Conservation (phyloP, 2,329 filamentous ascomycete genomes). For the Thielaviopsis ethacetica region DNA sequence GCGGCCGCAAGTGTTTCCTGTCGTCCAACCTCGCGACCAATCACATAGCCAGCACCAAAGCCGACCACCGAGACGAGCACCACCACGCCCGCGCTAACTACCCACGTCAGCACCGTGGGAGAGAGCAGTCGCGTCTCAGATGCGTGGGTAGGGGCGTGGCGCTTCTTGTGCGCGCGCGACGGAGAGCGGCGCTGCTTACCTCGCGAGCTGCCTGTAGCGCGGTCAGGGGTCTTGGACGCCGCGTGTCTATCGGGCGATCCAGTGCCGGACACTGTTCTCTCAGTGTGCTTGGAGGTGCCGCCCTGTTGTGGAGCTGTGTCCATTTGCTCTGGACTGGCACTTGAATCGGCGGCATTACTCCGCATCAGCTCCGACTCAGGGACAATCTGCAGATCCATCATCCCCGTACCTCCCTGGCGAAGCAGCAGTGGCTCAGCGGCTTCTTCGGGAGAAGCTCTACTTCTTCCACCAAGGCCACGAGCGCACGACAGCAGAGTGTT, state of each 20-base stretch:
- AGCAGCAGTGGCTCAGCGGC: constrained; percentile 16
- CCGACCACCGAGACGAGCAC: constrained; percentile 52
- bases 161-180: constrained; percentile 33
- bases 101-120: constrained; percentile 47
- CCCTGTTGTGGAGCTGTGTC: not conserved
- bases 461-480: constrained; percentile 48
- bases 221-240: not conserved
- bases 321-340: not conserved
- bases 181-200: constrained; percentile 22
- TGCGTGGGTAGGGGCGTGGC: constrained; percentile 27
- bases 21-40: constrained; percentile 48
- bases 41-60: constrained; percentile 52
- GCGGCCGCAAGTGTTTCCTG: constrained; percentile 35
- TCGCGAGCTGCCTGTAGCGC: not conserved
- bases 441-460: constrained; percentile 21
- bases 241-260: not conserved
- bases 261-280: not conserved
- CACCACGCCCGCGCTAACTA: constrained; percentile 49
- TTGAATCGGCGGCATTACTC: constrained; percentile 14
- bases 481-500: constrained; percentile 92
- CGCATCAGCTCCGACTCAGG: constrained; percentile 43
- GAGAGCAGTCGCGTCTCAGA: constrained; percentile 30
- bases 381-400: constrained; percentile 40
- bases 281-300: not conserved
- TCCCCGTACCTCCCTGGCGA: constrained; percentile 28